Percentiles rank a stretch among this genome's conserved stretches.
phyloP scores from a whole-genome alignment of 768 basidiomycete genomes.

The Suillus subaureus region DNA sequence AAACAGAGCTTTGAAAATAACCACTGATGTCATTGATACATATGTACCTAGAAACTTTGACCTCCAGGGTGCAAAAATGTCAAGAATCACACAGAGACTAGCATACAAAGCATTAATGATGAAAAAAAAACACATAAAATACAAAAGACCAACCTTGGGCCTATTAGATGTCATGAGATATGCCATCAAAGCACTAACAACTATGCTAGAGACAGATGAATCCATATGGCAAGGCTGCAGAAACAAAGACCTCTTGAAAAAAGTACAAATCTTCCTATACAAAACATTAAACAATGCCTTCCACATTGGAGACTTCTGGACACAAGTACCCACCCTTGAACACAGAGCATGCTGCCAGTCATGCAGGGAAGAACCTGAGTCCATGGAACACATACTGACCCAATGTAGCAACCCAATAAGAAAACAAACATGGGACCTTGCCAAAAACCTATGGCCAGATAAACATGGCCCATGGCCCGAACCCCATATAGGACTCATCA shows the following conservation, averaged over 20 bases:
- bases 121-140: neutral
- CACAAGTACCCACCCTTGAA: slow-evolving; percentile 9
- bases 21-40: no score
- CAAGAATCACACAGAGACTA: slow-evolving; percentile 16
- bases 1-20: slow-evolving; percentile 4
- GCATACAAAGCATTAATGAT: slow-evolving; percentile 18
- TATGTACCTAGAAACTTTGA: neutral
- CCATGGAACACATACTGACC: slow-evolving; percentile 15
- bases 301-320: neutral
- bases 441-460: slow-evolving; percentile 20
- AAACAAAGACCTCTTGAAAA: neutral
- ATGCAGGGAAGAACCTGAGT: slow-evolving; percentile 21
- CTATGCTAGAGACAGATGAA: neutral
- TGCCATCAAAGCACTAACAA: slow-evolving; percentile 1
- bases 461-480: slow-evolving; percentile 14
- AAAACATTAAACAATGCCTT: neutral
- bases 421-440: slow-evolving; percentile 24
- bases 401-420: slow-evolving; percentile 27
- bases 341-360: slow-evolving; percentile 17
- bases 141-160: slow-evolving; percentile 1
- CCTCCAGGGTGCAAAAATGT: slow-evolving; percentile 20
- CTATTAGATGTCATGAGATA: slow-evolving; percentile 8
- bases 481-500: slow-evolving; percentile 23
- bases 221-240: neutral
- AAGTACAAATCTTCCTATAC: neutral